These are phyloP conservation scores for Backusella luteola DNA, from an alignment of 192 early-diverging fungal species.

Conservation along the genomic window DNA sequence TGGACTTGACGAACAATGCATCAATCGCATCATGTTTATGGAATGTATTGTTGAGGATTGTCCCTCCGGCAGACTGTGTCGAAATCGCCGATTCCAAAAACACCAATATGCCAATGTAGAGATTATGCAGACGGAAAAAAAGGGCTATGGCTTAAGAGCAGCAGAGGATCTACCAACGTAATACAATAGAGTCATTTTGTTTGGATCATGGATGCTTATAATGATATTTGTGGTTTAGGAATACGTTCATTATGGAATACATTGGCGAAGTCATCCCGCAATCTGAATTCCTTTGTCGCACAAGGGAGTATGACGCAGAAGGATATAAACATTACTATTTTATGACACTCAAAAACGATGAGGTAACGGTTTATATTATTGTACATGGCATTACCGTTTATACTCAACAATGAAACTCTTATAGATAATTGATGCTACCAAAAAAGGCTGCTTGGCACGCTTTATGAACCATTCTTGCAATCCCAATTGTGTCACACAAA, in stretches of 20 bases:
- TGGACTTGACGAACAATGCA: slow-evolving; percentile 86
- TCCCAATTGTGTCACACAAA: slow-evolving; percentile 92
- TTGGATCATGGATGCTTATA: no score
- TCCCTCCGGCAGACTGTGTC: slow-evolving; percentile 82
- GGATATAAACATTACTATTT: slow-evolving; percentile 96
- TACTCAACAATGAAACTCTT: background rate
- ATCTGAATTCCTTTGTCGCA: slow-evolving; percentile 77
- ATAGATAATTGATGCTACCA: slow-evolving; percentile 91
- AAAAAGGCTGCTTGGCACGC: slow-evolving; percentile 87
- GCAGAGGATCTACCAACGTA: slow-evolving; percentile 61
- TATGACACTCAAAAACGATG: slow-evolving; percentile 91
- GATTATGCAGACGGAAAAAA: slow-evolving; percentile 87
- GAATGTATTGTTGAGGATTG: slow-evolving; percentile 90
- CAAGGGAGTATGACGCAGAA: slow-evolving; percentile 73
- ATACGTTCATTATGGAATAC: slow-evolving; percentile 94
- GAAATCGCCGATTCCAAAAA: slow-evolving; percentile 88
- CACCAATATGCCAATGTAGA: slow-evolving; percentile 81
- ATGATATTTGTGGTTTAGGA: slow-evolving; percentile 38
- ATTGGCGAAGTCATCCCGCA: slow-evolving; percentile 90
- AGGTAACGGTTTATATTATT: slow-evolving; percentile 39
- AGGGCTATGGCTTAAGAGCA: slow-evolving; percentile 89
- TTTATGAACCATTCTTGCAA: slow-evolving; percentile 98
- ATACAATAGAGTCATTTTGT: background rate
- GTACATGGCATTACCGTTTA: background rate
- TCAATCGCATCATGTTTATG: slow-evolving; percentile 87